Evolutionary conservation across 169 alveolate species (phyloP).

Genomic region (Cryptosporidium canis): DNA sequence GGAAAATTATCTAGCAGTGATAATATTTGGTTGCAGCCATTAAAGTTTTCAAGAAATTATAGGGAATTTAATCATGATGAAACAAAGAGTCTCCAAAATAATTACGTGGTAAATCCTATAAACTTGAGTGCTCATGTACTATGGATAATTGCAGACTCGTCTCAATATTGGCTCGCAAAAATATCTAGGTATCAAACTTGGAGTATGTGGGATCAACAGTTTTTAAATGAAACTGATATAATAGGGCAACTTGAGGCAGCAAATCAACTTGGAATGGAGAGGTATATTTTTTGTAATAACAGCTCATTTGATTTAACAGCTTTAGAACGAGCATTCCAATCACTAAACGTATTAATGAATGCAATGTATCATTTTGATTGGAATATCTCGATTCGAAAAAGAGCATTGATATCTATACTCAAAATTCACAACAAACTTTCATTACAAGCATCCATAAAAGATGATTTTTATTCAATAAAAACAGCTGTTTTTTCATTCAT

Average conservation of each 20-base stretch:
- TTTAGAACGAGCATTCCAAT: conserved; percentile 22
- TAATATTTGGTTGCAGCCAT: not conserved
- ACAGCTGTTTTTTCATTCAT: conserved; percentile 20
- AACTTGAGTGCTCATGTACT: conserved; percentile 7
- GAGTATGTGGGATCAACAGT: conserved; percentile 73
- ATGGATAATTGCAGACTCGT: conserved; percentile 28
- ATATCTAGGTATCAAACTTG: conserved; percentile 60
- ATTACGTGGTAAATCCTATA: not conserved
- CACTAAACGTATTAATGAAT: conserved; percentile 31
- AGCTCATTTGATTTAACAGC: not conserved
- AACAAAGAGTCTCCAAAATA: not conserved
- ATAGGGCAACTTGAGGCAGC: conserved; percentile 65
- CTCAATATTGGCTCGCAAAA: conserved; percentile 68
- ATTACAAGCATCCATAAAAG: not conserved
- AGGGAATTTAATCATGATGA: not conserved
- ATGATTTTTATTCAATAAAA: not conserved
- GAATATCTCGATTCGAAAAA: conserved; percentile 48
- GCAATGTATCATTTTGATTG: conserved; percentile 63
- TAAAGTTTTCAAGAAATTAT: not conserved
- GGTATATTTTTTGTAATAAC: conserved; percentile 5
- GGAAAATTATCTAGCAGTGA: conserved; percentile 66
- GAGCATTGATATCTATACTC: conserved; percentile 14
- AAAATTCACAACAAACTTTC: conserved; percentile 33
- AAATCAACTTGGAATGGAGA: conserved; percentile 35
- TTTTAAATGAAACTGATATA: conserved; percentile 49